Evolutionary conservation across 768 basidiomycete species (phyloP), one percentile per base, ranked within the genome.

Genomic region (Rhodocollybia butyracea): DNA sequence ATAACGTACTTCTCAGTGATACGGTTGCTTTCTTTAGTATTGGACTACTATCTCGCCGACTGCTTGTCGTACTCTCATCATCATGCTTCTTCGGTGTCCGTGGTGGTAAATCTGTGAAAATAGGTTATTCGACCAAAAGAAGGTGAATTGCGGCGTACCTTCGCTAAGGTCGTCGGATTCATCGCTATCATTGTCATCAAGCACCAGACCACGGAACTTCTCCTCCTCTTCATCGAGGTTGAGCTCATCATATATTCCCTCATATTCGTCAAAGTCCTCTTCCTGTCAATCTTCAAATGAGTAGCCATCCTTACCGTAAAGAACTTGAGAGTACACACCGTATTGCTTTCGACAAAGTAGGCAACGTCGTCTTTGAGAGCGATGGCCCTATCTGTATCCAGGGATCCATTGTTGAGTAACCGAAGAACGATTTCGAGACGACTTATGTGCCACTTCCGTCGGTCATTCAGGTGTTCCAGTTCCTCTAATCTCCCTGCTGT

Each of bases 171-270:
- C 73, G 68, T 94, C 80, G 30, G 88, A 91, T 36, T 87, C 89
- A 58, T 93, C 90, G 52, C 82, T 88, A 10, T 89, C 84, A 46
- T 84, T 85, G 15, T 93, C 84, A 47, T 94, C 90, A 50, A 85
- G 76, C 52, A 81, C 82, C 40, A 91, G 76, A 54, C 91, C 89
- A 36, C 53, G 53, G 66, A 94, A 94, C 66, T 91, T 89, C 74
- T 94, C 94, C 66, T 98, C 96, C 69, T 97, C 94, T 66, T 97
- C 96, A 62, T 97, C 91, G 43, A 99, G 87, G 64, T 91, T 91
- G 58, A 99, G 91, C 15, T 98, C 97, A 63, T 98, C 97, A 65
- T 99, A 99, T 48, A 99, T 90, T 45, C 92, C 94, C 68, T 94
- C 90, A 65, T 98, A 93, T 68, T 96, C 95, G 56, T 98, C 94